Percentiles rank a stretch among this genome's conserved stretches.
These are phyloP conservation scores for Actinomucor elegans DNA, from an alignment of 371 early-diverging fungal genomes.

Conservation along the genomic window DNA sequence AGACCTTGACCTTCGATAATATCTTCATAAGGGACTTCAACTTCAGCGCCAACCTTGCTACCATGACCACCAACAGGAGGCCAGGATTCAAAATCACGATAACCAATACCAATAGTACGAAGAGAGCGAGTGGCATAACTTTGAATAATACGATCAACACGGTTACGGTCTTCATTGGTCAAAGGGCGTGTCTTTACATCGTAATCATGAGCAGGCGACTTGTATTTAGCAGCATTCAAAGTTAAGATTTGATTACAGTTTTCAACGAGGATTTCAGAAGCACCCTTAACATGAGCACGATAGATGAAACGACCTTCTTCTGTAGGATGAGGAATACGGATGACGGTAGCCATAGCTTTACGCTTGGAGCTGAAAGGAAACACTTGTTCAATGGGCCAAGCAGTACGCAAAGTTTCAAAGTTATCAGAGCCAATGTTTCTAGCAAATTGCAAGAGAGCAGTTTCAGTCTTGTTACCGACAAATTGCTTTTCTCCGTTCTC, in stretches of 20 bases:
- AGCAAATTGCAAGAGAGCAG: slow-evolving; percentile 73
- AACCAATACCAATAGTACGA: slow-evolving; percentile 70
- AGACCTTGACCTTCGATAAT: slow-evolving; percentile 43
- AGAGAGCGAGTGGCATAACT: slow-evolving; percentile 60
- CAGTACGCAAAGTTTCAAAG: slow-evolving; percentile 45
- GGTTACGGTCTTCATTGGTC: slow-evolving; percentile 38
- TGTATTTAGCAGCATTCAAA: slow-evolving; percentile 28
- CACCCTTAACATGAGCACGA: slow-evolving; percentile 83
- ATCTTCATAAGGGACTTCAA: slow-evolving; percentile 51
- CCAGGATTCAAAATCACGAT: slow-evolving; percentile 63
- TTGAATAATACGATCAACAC: slow-evolving; percentile 58
- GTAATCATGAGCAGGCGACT: slow-evolving; percentile 27
- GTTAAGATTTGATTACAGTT: slow-evolving; percentile 36
- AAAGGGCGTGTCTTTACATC: slow-evolving; percentile 52
- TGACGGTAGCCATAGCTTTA: slow-evolving; percentile 87
- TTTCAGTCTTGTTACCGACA: slow-evolving; percentile 72
- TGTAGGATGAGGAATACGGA: slow-evolving; percentile 47
- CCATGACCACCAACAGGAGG: slow-evolving; percentile 46
- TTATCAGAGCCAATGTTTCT: slow-evolving; percentile 42
- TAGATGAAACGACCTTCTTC: slow-evolving; percentile 37
- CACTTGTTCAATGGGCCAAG: slow-evolving; percentile 56
- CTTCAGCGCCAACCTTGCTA: slow-evolving; percentile 16
- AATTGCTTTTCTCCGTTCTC: slow-evolving; percentile 2
- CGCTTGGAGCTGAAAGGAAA: slow-evolving; percentile 83
- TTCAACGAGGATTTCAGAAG: slow-evolving; percentile 79